These are phyloP conservation scores for Coemansia sp. DNA, from an alignment of 192 early-diverging fungal species.

Conservation along the genomic window DNA sequence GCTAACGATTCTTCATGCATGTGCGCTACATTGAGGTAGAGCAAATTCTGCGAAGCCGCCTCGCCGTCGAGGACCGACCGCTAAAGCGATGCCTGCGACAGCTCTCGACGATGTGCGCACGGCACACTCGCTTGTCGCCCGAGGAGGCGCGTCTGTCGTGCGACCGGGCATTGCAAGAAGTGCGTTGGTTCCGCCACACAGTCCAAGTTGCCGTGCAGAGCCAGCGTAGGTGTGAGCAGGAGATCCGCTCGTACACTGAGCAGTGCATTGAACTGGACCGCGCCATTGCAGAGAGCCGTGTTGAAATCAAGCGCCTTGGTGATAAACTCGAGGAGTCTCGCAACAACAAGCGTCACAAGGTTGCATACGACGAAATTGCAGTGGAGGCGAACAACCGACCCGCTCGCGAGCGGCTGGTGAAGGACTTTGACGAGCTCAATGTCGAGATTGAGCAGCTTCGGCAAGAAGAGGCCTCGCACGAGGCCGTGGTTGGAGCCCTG, in stretches of 20 bases:
- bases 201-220: slow-evolving; percentile 36
- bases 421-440: slow-evolving; percentile 30
- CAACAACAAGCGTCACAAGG: slow-evolving; percentile 49
- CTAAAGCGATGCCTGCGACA: slow-evolving; percentile 50
- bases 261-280: slow-evolving; percentile 15
- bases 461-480: slow-evolving; percentile 38
- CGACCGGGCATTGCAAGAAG: slow-evolving; percentile 35
- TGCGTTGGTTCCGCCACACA: slow-evolving; percentile 50
- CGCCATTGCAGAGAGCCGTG: slow-evolving; percentile 2
- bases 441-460: slow-evolving; percentile 38
- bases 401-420: slow-evolving; percentile 20
- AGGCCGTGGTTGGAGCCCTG: slow-evolving; percentile 23
- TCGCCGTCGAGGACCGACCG: slow-evolving; percentile 41
- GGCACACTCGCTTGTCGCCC: slow-evolving; percentile 17
- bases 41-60: slow-evolving; percentile 33
- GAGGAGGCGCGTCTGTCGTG: slow-evolving; percentile 24
- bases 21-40: slow-evolving; percentile 22
- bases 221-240: slow-evolving; percentile 36
- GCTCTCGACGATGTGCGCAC: slow-evolving; percentile 35
- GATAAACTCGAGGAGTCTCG: slow-evolving; percentile 48
- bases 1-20: not conserved
- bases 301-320: slow-evolving; percentile 24
- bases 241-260: slow-evolving; percentile 15
- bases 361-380: slow-evolving; percentile 54
- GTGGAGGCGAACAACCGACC: slow-evolving; percentile 38